Percentiles rank a stretch among this genome's conserved stretches.
Evolutionary conservation across 2,329 filamentous ascomycete genomes (phyloP).

Genomic region (Biscogniauxia marginata): DNA sequence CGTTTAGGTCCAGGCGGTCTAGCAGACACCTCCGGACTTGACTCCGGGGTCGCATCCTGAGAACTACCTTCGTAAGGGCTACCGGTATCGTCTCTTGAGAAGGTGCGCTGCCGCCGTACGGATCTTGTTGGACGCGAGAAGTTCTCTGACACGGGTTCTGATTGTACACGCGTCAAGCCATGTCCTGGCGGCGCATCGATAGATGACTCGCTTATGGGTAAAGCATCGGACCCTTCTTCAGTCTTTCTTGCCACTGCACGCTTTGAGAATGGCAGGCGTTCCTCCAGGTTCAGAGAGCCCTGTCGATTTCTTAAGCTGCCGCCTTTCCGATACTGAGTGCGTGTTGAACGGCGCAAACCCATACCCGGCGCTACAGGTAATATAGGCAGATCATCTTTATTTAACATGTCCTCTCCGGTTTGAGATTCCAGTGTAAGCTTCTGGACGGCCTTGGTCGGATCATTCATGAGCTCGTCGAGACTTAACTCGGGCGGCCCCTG

Average conservation of each 20-base stretch:
- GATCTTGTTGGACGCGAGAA: constrained; percentile 59
- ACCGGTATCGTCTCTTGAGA: constrained; percentile 43
- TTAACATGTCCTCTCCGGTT: constrained; percentile 40
- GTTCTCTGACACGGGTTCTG: constrained; percentile 65
- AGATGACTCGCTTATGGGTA: constrained; percentile 34
- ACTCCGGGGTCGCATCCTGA: constrained; percentile 44
- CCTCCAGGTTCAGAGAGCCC: constrained; percentile 75
- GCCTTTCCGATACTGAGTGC: constrained; percentile 83
- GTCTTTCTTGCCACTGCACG: constrained; percentile 61
- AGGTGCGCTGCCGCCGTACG: constrained; percentile 48
- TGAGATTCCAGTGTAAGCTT: constrained; percentile 62
- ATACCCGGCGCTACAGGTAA: constrained; percentile 74
- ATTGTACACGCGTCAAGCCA: constrained; percentile 62
- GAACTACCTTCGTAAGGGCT: constrained; percentile 46
- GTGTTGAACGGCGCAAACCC: constrained; percentile 83
- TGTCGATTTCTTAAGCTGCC: constrained; percentile 87
- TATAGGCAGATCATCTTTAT: constrained; percentile 77
- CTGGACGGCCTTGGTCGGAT: constrained; percentile 70
- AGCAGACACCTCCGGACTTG: constrained; percentile 21
- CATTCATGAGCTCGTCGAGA: constrained; percentile 79
- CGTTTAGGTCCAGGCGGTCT: constrained; percentile 21
- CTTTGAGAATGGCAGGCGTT: constrained; percentile 73
- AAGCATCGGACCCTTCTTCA: constrained; percentile 52
- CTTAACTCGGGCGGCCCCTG: constrained; percentile 61
- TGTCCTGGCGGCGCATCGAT: constrained; percentile 49